These are phyloP conservation scores for Hanseniaspora singularis DNA, from an alignment of 805 yeast genomes.

Conservation along the genomic window DNA sequence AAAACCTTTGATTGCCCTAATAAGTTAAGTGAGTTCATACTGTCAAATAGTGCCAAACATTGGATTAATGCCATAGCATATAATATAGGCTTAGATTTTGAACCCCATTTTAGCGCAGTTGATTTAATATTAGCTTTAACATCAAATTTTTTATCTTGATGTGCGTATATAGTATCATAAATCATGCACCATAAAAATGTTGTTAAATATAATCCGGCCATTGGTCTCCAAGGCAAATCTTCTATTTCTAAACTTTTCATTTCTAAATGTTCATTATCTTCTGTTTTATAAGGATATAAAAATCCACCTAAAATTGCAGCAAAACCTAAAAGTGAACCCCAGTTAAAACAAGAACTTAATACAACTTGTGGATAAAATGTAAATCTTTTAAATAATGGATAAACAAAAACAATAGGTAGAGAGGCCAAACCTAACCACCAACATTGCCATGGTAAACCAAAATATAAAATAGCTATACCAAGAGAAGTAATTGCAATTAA, in stretches of 20 bases:
- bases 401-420: conserved; percentile 64
- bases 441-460: conserved; percentile 67
- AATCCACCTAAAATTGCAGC: conserved; percentile 56
- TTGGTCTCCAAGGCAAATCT: conserved; percentile 60
- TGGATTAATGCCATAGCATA: conserved; percentile 57
- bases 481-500: conserved; percentile 60
- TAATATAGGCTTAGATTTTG: conserved; percentile 56
- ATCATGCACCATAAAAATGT: conserved; percentile 88
- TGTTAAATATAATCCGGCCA: conserved; percentile 64
- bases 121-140: conserved; percentile 84
- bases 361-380: conserved; percentile 90
- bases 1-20: conserved; percentile 74
- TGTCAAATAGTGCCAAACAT: conserved; percentile 45
- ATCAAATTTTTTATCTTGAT: conserved; percentile 88
- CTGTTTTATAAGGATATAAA: background rate
- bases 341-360: conserved; percentile 71
- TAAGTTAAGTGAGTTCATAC: conserved; percentile 59
- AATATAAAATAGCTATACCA: conserved; percentile 54
- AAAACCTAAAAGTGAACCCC: conserved; percentile 91
- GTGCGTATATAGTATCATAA: conserved; percentile 94
- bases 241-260: conserved; percentile 30
- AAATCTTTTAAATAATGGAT: conserved; percentile 87
- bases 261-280: background rate
- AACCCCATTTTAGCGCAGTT: conserved; percentile 93
- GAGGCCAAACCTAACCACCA: conserved; percentile 74